phyloP scores from a whole-genome alignment of 1,284 basidiomycete species.

The Trichosporon asahii region DNA sequence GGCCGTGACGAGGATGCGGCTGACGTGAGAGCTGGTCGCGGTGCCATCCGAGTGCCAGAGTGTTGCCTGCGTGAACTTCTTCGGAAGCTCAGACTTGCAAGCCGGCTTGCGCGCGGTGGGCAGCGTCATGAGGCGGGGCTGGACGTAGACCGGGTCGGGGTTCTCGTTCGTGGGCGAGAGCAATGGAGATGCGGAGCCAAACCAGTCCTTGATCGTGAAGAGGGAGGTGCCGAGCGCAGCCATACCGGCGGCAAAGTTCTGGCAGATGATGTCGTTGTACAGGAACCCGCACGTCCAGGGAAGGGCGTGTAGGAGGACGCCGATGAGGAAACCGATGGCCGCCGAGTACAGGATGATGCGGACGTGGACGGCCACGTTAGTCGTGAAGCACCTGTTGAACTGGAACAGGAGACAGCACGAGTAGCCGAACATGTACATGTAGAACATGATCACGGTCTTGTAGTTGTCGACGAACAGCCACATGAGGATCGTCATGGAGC shows the following conservation, averaged over 20 bases:
- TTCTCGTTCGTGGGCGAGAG: background rate
- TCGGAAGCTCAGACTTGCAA: conserved; percentile 2
- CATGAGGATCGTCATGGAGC: conserved; percentile 13
- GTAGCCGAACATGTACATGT: conserved; percentile 19
- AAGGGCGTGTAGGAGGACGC: conserved; percentile 10
- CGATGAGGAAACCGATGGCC: background rate
- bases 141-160: conserved; percentile 8
- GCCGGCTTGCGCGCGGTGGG: background rate
- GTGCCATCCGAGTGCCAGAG: conserved; percentile 13
- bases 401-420: conserved; percentile 19
- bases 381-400: conserved; percentile 21
- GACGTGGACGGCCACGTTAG: conserved; percentile 16
- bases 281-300: conserved; percentile 15
- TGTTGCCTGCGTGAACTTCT: background rate
- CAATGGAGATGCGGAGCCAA: background rate
- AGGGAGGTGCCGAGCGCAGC: conserved; percentile 14
- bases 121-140: conserved; percentile 9
- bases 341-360: conserved; percentile 17
- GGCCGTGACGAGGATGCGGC: background rate
- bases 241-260: conserved; percentile 9
- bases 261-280: conserved; percentile 15
- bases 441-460: conserved; percentile 17
- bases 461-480: conserved; percentile 17
- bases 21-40: background rate
- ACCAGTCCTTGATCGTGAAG: conserved; percentile 14